These are phyloP conservation scores for Coccomyxa subellipsoidea DNA, from an alignment of 163 green algal species.

Conservation along the genomic window DNA sequence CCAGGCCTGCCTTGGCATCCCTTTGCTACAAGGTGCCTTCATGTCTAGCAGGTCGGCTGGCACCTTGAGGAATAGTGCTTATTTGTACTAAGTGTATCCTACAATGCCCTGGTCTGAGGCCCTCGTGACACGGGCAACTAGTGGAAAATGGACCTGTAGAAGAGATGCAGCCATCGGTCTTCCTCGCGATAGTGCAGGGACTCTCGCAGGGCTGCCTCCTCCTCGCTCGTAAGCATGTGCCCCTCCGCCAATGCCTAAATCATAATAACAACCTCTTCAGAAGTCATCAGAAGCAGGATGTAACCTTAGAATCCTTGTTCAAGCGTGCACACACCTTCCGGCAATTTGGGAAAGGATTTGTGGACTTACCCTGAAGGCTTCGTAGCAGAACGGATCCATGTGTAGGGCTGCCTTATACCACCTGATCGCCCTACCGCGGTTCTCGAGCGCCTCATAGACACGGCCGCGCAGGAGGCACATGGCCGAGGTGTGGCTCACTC, in stretches of 20 bases:
- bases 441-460: conserved; percentile 82
- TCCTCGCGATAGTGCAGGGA: conserved; percentile 47
- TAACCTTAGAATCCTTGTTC: too few relatives aligned
- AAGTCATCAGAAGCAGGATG: too few relatives aligned
- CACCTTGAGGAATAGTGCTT: too few relatives aligned
- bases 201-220: conserved; percentile 72
- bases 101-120: too few relatives aligned
- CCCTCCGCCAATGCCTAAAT: conserved; percentile 59
- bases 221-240: conserved; percentile 77
- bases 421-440: conserved; percentile 53
- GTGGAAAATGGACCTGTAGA: too few relatives aligned
- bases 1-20: too few relatives aligned
- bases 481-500: conserved; percentile 52
- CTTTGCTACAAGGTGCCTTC: too few relatives aligned
- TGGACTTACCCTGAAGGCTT: conserved; percentile 72
- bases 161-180: conserved; percentile 72
- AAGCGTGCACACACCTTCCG: too few relatives aligned
- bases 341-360: too few relatives aligned
- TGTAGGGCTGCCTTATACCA: conserved; percentile 69
- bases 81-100: too few relatives aligned
- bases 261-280: not conserved
- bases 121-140: too few relatives aligned
- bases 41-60: too few relatives aligned
- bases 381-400: conserved; percentile 85
- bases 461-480: conserved; percentile 78